A percentile compares a stretch with the other conserved stretches of the same genome.
Evolutionary conservation across 495 filamentous ascomycete genomes (phyloP).

Genomic region (Lepraria neglecta): DNA sequence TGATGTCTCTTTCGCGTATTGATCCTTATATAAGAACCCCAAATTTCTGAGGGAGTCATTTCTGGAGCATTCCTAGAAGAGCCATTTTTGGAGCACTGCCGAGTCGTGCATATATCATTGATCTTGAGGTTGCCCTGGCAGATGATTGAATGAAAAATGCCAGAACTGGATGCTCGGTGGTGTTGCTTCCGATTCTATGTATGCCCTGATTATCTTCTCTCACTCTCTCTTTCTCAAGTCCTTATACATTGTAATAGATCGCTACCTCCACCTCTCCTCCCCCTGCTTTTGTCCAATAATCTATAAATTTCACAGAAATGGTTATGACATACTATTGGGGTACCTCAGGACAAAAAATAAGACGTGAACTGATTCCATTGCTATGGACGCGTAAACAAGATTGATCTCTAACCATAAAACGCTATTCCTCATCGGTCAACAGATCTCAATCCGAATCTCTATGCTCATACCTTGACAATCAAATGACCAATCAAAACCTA

Average conservation of each 20-base stretch:
- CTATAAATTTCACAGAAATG: neutral
- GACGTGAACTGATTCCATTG: neutral
- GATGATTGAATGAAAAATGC: neutral
- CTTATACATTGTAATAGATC: neutral
- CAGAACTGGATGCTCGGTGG: neutral
- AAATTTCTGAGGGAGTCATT: no score
- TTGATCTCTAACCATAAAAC: neutral
- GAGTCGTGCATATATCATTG: neutral
- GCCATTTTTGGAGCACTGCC: constrained; percentile 4
- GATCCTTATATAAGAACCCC: no score
- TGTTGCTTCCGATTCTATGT: neutral
- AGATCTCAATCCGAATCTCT: neutral
- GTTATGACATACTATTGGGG: neutral
- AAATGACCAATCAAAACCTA: neutral
- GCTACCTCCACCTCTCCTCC: no score
- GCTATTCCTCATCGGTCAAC: neutral
- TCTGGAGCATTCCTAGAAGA: neutral
- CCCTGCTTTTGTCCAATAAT: no score
- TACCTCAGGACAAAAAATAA: neutral
- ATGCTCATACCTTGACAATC: neutral
- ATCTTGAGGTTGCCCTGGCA: constrained; percentile 1
- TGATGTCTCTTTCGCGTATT: no score
- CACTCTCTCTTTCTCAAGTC: constrained; percentile 1
- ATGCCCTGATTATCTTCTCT: neutral
- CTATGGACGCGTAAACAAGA: neutral